These are phyloP conservation scores for Ceratobasidium sp. DNA, from an alignment of 1,284 basidiomycete genomes.

Conservation along the genomic window DNA sequence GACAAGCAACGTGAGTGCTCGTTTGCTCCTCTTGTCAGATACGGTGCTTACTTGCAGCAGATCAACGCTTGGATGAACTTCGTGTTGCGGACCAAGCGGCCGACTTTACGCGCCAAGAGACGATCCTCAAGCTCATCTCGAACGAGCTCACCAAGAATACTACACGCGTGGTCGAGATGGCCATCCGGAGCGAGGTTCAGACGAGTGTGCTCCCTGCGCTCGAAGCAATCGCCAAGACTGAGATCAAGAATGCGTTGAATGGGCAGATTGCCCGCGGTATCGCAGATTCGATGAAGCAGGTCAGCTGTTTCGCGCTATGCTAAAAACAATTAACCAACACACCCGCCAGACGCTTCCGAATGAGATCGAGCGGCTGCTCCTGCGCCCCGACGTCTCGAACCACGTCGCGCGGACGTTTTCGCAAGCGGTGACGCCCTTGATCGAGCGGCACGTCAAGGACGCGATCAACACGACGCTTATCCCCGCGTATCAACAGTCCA, in stretches of 20 bases:
- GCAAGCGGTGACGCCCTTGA: constrained; percentile 69
- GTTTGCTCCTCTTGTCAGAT: constrained; percentile 30
- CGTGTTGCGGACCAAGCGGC: constrained; percentile 77
- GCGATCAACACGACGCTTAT: constrained; percentile 75
- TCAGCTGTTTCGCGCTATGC: constrained; percentile 55
- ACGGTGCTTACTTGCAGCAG: constrained; percentile 56
- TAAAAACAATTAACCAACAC: background rate
- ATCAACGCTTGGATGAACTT: constrained; percentile 81
- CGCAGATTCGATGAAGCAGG: constrained; percentile 75
- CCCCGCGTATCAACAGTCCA: constrained; percentile 75
- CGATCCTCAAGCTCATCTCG: constrained; percentile 84
- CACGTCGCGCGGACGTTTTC: constrained; percentile 79
- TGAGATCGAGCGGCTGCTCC: constrained; percentile 78
- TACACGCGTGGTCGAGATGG: constrained; percentile 83
- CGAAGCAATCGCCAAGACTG: constrained; percentile 78
- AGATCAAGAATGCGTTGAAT: constrained; percentile 77
- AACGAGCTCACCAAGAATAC: constrained; percentile 85
- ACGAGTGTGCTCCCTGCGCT: constrained; percentile 81
- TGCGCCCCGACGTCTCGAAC: constrained; percentile 76
- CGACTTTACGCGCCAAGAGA: constrained; percentile 84
- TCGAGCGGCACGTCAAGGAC: constrained; percentile 84
- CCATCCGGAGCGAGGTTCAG: constrained; percentile 82
- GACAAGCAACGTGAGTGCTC: constrained; percentile 78
- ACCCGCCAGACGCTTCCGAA: constrained; percentile 69
- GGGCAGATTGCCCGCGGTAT: constrained; percentile 78